Conservation (phyloP, 2,329 filamentous ascomycete genomes). For the Fusarium phyllophilum region DNA sequence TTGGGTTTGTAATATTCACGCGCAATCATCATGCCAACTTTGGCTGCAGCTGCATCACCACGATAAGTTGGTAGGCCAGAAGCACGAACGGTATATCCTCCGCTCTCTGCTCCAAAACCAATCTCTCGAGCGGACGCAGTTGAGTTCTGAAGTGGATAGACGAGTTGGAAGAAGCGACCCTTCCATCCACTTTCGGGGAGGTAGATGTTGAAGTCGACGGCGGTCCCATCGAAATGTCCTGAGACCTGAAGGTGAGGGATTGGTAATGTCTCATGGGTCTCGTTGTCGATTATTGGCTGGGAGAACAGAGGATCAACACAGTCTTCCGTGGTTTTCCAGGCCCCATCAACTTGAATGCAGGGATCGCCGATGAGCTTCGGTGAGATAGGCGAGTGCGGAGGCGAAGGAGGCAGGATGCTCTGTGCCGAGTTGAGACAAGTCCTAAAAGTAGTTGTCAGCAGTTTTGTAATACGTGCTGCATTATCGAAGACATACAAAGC, state of each 20-base stretch:
- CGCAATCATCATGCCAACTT: background rate
- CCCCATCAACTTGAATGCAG: background rate
- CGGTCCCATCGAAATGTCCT: accelerated
- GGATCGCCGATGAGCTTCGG: background rate
- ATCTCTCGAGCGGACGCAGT: background rate
- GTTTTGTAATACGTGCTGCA: accelerated
- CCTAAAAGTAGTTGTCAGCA: accelerated
- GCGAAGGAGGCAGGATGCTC: accelerated
- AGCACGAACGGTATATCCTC: background rate
- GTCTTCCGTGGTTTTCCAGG: background rate
- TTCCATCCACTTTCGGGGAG: accelerated
- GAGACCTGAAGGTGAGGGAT: background rate
- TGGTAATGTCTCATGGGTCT: accelerated
- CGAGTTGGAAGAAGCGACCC: background rate
- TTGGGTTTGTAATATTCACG: background rate
- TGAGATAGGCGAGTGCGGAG: background rate
- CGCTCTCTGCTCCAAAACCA: accelerated
- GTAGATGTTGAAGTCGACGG: background rate
- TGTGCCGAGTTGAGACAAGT: background rate
- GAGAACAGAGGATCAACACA: background rate
- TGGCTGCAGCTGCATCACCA: background rate
- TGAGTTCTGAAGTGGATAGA: background rate
- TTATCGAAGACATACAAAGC: background rate
- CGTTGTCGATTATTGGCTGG: accelerated
- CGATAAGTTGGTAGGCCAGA: background rate